Base-by-base conservation (phyloP, 1,139 yeast genomes). In the Lodderomyces elongisporus region DNA sequence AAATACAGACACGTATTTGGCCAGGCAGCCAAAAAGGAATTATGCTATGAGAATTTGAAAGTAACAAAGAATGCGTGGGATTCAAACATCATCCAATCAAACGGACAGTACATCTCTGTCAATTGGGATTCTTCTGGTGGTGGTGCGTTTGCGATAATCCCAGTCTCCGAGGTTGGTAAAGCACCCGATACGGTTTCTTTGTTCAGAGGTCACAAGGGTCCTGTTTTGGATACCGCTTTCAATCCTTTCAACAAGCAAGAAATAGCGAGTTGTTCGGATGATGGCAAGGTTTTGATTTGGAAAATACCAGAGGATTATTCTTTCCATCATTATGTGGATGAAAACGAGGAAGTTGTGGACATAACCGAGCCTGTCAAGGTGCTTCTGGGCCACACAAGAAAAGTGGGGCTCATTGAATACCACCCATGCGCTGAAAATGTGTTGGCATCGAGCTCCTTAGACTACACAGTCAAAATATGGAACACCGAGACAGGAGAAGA, bases 101-200 rank as follows among this genome's bases (percentile, higher is more conserved):
- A 91, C 55, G 93, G 96, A 22, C 81, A 83, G 57, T 91, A 77
- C 52, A 62, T 91, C 26, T 73, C 96, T 0, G 84, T 87, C 41
- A 88, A 87, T 57, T 88, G 96, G 96, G 88, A 85, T 41, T 72
- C 96, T 14, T 82, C 94, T 5, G 97, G 97, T 28, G 97, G 97
- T 42, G 98, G 98, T 35, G 93, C 97, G 0, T 89, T 91, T 66
- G 96, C 95, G 1, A 83, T 91, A 12, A 79, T 91, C 37, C 98
- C 98, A 2, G 65, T 85, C 20, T 53, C 58, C 7, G 96, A 89
- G 57, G 81, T 77, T 14, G 97, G 97, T n/a, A 91, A 88, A 57
- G 80, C 91, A 7, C 97, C 96, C 4, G 98, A 91, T 49, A 77
- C 83, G 40, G 91, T 88, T 31, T 91, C 97, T 2, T 70, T 91